Percentiles rank a stretch among this genome's conserved stretches.
Conservation (phyloP, 495 filamentous ascomycete genomes). For the Rhypophila decipiens region DNA sequence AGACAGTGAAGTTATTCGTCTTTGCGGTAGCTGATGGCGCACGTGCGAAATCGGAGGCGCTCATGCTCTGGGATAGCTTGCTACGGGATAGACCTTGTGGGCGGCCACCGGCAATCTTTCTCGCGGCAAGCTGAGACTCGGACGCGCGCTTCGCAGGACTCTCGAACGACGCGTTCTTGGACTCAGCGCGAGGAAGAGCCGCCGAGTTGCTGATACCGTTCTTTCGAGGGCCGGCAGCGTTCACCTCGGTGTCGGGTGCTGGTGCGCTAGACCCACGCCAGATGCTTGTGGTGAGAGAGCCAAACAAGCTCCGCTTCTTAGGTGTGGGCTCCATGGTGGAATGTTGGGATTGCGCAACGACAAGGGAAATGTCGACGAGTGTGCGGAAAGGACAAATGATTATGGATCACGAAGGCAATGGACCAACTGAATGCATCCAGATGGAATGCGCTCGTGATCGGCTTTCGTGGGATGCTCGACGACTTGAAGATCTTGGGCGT, state of each 20-base stretch:
- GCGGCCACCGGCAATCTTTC: conserved; percentile 25
- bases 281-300: conserved; percentile 18
- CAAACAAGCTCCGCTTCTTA: conserved; percentile 26
- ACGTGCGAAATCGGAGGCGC: conserved; percentile 21
- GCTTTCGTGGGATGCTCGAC: conserved; percentile 1
- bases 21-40: conserved; percentile 8
- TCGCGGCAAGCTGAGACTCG: conserved; percentile 24
- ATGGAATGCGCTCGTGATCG: conserved; percentile 7
- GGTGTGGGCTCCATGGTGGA: conserved; percentile 23
- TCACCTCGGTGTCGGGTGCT: conserved; percentile 9
- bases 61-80: conserved; percentile 26
- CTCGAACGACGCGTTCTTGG: conserved; percentile 21
- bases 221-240: conserved; percentile 1
- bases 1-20: conserved; percentile 3
- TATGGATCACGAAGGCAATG: not conserved
- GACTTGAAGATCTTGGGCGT: conserved; percentile 7
- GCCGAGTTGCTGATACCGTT: conserved; percentile 2
- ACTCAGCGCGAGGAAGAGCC: conserved; percentile 12
- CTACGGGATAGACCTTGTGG: conserved; percentile 30
- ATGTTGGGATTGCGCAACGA: not conserved
- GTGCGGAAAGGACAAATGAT: not conserved
- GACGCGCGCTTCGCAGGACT: conserved; percentile 34
- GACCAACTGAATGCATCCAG: not conserved
- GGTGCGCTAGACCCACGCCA: conserved; percentile 20
- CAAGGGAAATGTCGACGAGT: not conserved